Evolutionary conservation across 2,329 filamentous ascomycete species (phyloP).

Genomic region (Diaporthe citriasiana): DNA sequence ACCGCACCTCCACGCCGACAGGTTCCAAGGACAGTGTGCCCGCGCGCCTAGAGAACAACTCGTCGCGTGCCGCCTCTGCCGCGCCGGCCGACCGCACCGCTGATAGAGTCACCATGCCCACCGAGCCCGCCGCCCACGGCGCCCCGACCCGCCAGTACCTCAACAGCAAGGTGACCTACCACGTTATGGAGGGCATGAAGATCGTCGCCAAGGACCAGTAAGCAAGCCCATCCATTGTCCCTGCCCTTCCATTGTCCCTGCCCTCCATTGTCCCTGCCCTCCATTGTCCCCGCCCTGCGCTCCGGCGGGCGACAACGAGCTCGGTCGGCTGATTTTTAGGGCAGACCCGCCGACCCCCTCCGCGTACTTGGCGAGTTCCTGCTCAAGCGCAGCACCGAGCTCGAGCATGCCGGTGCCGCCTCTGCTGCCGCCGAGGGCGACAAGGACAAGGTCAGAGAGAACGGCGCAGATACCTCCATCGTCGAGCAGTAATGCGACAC

Average conservation of each 20-base stretch:
- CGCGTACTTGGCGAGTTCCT: slow-evolving; percentile 79
- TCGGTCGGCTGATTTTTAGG: neutral
- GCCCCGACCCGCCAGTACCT: slow-evolving; percentile 79
- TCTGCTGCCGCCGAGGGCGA: slow-evolving; percentile 26
- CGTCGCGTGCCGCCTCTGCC: slow-evolving; percentile 69
- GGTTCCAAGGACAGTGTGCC: slow-evolving; percentile 33
- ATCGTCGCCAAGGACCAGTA: slow-evolving; percentile 78
- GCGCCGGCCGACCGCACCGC: slow-evolving; percentile 61
- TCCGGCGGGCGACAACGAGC: too few species aligned
- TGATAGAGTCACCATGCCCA: slow-evolving; percentile 64
- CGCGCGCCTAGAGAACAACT: slow-evolving; percentile 41
- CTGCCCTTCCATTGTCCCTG: neutral
- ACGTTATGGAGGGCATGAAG: slow-evolving; percentile 82
- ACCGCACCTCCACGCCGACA: slow-evolving; percentile 40
- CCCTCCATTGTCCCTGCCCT: neutral
- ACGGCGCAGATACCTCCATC: neutral
- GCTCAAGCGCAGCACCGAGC: slow-evolving; percentile 75
- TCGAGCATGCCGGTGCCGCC: slow-evolving; percentile 59
- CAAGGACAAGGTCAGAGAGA: slow-evolving; percentile 23
- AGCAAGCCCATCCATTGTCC: slow-evolving; percentile 48
- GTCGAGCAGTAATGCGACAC: slow-evolving; percentile 12
- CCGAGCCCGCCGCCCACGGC: slow-evolving; percentile 74
- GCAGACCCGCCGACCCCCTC: slow-evolving; percentile 76
- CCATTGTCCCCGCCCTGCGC: neutral
- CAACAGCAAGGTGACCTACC: slow-evolving; percentile 78